A percentile compares a stretch with the other conserved stretches of the same genome.
These are phyloP conservation scores for Diaporthe sp. DNA, from an alignment of 2,329 filamentous ascomycete genomes.

Conservation along the genomic window DNA sequence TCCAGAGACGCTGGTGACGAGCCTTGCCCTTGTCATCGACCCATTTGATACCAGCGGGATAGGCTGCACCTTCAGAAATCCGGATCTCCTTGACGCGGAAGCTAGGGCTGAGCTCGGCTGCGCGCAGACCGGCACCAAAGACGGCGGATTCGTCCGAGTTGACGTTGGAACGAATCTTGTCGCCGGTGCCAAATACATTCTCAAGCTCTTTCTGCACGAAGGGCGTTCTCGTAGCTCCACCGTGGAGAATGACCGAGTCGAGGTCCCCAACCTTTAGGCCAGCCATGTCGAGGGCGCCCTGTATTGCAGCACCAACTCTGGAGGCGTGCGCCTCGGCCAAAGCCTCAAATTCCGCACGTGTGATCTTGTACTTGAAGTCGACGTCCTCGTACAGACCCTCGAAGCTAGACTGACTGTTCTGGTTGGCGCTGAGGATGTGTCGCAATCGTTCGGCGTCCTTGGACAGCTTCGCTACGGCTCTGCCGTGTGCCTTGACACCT, in stretches of 20 bases:
- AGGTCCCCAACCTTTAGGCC: constrained; percentile 81
- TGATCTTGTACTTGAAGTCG: constrained; percentile 93
- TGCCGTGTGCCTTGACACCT: constrained; percentile 80
- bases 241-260: constrained; percentile 93
- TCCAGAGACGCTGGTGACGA: constrained; percentile 87
- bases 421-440: constrained; percentile 94
- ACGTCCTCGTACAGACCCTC: constrained; percentile 93
- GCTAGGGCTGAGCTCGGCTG: constrained; percentile 90
- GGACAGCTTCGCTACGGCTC: constrained; percentile 89
- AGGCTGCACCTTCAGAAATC: constrained; percentile 81
- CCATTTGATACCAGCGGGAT: constrained; percentile 83
- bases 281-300: constrained; percentile 80
- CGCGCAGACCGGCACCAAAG: constrained; percentile 95
- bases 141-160: constrained; percentile 98
- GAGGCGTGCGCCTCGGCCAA: constrained; percentile 77
- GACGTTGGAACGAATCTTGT: constrained; percentile 92
- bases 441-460: constrained; percentile 91
- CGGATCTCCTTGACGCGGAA: constrained; percentile 99
- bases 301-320: constrained; percentile 78
- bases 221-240: constrained; percentile 89
- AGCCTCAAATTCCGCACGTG: constrained; percentile 84
- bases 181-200: constrained; percentile 76
- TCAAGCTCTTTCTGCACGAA: constrained; percentile 95
- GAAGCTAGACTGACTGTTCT: constrained; percentile 83
- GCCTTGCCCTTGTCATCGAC: constrained; percentile 76